Conservation (phyloP, 352 stramenopile genomes). For the Phytopythium chamaehyphon region DNA sequence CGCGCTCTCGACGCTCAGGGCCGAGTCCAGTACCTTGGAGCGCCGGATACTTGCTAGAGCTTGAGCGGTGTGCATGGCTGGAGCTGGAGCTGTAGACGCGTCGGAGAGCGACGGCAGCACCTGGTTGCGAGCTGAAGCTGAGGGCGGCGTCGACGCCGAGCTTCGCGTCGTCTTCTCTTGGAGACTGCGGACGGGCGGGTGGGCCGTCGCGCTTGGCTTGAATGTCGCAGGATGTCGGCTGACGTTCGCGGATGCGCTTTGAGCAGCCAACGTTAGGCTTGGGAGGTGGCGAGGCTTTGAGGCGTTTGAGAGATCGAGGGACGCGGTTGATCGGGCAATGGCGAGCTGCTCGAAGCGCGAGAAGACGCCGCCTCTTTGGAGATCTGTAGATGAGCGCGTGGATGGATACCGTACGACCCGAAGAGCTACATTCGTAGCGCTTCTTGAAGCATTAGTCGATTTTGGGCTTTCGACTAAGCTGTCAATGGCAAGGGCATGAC, state of each 20-base stretch:
- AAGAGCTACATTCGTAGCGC: too few relatives aligned
- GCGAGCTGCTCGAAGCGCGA: not conserved
- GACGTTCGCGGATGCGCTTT: too few relatives aligned
- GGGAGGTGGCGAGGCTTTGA: too few relatives aligned
- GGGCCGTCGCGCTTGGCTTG: not conserved
- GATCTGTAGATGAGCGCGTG: too few relatives aligned
- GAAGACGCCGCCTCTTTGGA: too few relatives aligned
- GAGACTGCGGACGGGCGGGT: not conserved
- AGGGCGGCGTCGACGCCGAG: not conserved
- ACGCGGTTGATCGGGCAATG: too few relatives aligned
- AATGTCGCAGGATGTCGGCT: too few relatives aligned
- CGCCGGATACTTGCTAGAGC: slow-evolving; percentile 56
- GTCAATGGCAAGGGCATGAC: too few relatives aligned
- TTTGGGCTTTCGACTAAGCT: too few relatives aligned
- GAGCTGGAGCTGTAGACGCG: not conserved
- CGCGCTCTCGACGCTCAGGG: not conserved
- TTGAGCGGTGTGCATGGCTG: slow-evolving; percentile 57
- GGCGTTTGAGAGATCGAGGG: too few relatives aligned
- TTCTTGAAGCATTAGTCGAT: not conserved
- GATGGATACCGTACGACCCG: too few relatives aligned
- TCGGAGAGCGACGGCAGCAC: not conserved
- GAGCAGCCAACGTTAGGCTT: too few relatives aligned
- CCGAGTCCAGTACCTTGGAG: slow-evolving; percentile 34
- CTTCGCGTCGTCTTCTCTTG: not conserved
- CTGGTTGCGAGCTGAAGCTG: not conserved